phyloP scores from a whole-genome alignment of 306 rosid genomes.

The Glycine tomentella region DNA sequence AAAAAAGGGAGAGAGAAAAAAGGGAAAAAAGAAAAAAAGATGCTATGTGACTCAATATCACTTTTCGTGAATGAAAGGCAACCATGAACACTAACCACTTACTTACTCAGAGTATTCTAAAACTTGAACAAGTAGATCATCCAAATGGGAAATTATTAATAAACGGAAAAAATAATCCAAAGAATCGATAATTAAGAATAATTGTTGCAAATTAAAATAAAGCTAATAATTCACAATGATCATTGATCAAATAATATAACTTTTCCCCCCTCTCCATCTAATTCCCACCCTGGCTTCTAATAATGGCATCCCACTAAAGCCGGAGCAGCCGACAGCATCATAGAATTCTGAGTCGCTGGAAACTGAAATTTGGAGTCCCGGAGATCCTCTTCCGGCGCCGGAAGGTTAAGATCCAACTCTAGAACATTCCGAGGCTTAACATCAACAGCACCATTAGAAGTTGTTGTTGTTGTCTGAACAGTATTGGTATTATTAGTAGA shows the following conservation, averaged over 20 bases:
- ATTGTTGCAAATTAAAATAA: slow-evolving; percentile 49
- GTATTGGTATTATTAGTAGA: not conserved
- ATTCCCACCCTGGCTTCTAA: slow-evolving; percentile 54
- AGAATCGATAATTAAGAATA: slow-evolving; percentile 55
- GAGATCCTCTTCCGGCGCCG: slow-evolving; percentile 87
- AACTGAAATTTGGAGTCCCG: slow-evolving; percentile 68
- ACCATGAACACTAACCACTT: slow-evolving; percentile 81
- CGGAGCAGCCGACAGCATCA: slow-evolving; percentile 68
- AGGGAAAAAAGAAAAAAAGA: slow-evolving; percentile 31
- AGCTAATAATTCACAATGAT: slow-evolving; percentile 66
- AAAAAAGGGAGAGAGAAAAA: not conserved
- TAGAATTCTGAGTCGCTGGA: slow-evolving; percentile 50
- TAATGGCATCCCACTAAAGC: slow-evolving; percentile 90
- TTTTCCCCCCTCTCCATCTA: not conserved
- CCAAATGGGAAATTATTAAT: slow-evolving; percentile 43
- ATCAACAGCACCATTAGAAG: not conserved
- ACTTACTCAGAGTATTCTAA: slow-evolving; percentile 85
- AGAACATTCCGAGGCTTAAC: slow-evolving; percentile 59
- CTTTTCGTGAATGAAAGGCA: slow-evolving; percentile 97
- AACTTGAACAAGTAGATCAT: slow-evolving; percentile 58
- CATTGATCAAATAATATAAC: slow-evolving; percentile 33
- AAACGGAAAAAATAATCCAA: slow-evolving; percentile 43
- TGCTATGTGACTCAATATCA: slow-evolving; percentile 56
- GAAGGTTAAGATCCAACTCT: slow-evolving; percentile 86
- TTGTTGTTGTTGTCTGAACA: not conserved